Evolutionary conservation across 139 green algal species (phyloP).

Genomic region (Asterochloris sp.): DNA sequence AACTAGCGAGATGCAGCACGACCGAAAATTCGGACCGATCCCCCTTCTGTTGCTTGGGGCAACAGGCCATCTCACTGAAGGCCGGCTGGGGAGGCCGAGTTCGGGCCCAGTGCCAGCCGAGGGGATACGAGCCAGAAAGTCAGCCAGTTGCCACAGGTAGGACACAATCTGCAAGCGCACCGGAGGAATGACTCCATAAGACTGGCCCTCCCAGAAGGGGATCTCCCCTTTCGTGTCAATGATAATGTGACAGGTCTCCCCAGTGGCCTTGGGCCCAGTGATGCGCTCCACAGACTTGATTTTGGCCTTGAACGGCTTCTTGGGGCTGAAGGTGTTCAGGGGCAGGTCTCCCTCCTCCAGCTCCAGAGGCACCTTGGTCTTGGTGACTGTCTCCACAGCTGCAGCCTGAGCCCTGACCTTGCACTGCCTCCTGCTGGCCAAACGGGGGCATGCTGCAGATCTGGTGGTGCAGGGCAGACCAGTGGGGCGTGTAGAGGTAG

Average conservation of each 20-base stretch:
- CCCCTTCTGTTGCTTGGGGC: no score
- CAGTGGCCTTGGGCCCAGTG: conserved; percentile 88
- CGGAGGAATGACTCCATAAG: conserved; percentile 97
- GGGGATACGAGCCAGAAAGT: not conserved
- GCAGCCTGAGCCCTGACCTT: not conserved
- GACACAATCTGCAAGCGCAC: conserved; percentile 30
- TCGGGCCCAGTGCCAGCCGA: not conserved
- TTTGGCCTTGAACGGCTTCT: conserved; percentile 86
- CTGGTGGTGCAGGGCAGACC: no score
- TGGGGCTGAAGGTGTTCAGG: conserved; percentile 91
- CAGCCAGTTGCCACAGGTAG: not conserved
- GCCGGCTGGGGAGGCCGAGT: not conserved
- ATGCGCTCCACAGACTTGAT: conserved; percentile 92
- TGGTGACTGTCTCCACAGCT: not conserved
- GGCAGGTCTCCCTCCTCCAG: conserved; percentile 78
- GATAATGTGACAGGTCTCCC: conserved; percentile 96
- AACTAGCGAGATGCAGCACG: no score
- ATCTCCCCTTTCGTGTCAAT: conserved; percentile 94
- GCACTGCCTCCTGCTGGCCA: not conserved
- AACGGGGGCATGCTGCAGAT: no score
- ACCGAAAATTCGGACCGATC: no score
- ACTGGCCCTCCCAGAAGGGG: conserved; percentile 98
- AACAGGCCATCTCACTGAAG: no score
- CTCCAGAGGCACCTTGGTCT: conserved; percentile 52
- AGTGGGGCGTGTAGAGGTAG: no score